Conservation (phyloP, 2,329 filamentous ascomycete species). For the Pseudogymnoascus sp. region DNA sequence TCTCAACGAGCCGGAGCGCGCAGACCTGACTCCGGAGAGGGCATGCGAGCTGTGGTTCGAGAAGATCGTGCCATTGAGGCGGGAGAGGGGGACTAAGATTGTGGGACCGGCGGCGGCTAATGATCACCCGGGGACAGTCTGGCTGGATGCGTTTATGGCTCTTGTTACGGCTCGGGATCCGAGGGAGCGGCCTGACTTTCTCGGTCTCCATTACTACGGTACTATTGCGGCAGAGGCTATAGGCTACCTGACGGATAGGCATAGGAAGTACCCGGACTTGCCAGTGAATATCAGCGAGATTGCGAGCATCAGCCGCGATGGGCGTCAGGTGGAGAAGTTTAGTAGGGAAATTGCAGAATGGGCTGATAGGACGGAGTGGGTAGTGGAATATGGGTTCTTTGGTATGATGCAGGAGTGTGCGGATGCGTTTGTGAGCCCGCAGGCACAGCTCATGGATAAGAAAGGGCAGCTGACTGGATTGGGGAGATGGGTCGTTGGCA, state of each 20-base stretch:
- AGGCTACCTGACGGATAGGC: constrained; percentile 30
- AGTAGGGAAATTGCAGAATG: constrained; percentile 33
- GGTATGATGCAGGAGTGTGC: constrained; percentile 35
- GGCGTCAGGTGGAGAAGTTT: constrained; percentile 31
- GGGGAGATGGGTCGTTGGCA: constrained; percentile 4
- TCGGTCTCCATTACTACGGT: constrained; percentile 38
- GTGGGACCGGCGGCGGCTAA: constrained; percentile 33
- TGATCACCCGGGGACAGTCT: constrained; percentile 31
- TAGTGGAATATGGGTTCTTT: constrained; percentile 38
- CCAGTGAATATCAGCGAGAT: constrained; percentile 35
- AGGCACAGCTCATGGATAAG: constrained; percentile 37
- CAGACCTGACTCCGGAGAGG: constrained; percentile 27
- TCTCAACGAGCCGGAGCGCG: constrained; percentile 39
- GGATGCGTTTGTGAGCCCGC: constrained; percentile 38
- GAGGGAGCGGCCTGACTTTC: constrained; percentile 34
- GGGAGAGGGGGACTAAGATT: constrained; percentile 29
- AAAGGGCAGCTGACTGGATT: constrained; percentile 33
- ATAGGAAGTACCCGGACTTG: constrained; percentile 29
- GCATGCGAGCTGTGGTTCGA: constrained; percentile 33
- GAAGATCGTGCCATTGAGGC: constrained; percentile 32
- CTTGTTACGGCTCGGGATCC: constrained; percentile 27
- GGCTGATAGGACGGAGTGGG: constrained; percentile 34
- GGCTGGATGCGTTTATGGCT: constrained; percentile 36
- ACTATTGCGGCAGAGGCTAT: constrained; percentile 28
- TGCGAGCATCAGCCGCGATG: constrained; percentile 32